Percentiles rank a stretch among this genome's conserved stretches.
Conservation (phyloP, 805 yeast genomes). For the Candida piceae region DNA sequence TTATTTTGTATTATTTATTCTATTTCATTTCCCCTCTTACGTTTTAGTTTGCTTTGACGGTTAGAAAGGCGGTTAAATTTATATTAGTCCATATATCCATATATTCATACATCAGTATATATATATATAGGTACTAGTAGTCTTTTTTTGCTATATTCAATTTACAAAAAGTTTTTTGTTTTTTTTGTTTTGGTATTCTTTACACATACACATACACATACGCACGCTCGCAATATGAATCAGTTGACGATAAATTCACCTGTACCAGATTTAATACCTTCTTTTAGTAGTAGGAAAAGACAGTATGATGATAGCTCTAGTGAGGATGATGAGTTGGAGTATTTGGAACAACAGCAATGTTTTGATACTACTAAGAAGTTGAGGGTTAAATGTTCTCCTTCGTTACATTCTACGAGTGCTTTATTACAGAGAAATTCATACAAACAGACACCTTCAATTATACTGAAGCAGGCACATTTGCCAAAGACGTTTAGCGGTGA, state of each 20-base stretch:
- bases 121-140: too few relatives aligned
- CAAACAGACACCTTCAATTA: constrained; percentile 9
- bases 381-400: background rate
- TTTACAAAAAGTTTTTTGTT: too few relatives aligned
- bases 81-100: background rate
- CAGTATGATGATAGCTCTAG: background rate
- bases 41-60: background rate
- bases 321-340: background rate
- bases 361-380: background rate
- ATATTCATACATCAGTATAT: background rate
- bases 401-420: background rate
- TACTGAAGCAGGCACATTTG: constrained; percentile 20
- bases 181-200: too few relatives aligned
- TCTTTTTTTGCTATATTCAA: too few relatives aligned
- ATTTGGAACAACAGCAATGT: too few relatives aligned
- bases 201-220: too few relatives aligned
- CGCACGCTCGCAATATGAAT: too few relatives aligned
- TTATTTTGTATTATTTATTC: too few relatives aligned
- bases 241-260: background rate
- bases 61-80: too few relatives aligned
- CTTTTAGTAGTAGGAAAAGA: background rate
- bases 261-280: background rate
- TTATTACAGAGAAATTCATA: constrained; percentile 1
- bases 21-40: background rate
- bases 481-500: constrained; percentile 10